Percentiles rank a stretch among this genome's conserved stretches.
These are phyloP conservation scores for Komagataella ulmi DNA, from an alignment of 805 yeast species.

Conservation along the genomic window DNA sequence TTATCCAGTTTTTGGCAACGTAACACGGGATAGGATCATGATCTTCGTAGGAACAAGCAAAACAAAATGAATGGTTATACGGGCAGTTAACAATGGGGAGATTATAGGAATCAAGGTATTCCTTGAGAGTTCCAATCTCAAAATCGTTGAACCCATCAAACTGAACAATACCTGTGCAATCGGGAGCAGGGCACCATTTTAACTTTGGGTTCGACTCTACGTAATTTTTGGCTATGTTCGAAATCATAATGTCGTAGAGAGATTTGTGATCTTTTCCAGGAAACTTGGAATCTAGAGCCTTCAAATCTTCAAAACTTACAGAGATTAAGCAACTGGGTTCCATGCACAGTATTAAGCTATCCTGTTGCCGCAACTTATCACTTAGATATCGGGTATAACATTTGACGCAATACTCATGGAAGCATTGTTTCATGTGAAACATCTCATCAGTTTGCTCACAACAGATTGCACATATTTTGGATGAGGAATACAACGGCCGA, in stretches of 20 bases:
- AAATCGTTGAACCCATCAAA: conserved; percentile 18
- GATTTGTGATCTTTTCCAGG: conserved; percentile 7
- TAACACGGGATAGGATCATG: conserved; percentile 82
- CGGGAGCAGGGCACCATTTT: conserved; percentile 80
- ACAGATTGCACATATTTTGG: conserved; percentile 54
- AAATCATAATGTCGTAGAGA: conserved; percentile 24
- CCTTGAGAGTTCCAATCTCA: conserved; percentile 13
- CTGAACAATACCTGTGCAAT: conserved; percentile 49
- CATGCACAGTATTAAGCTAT: conserved; percentile 51
- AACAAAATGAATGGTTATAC: conserved; percentile 64
- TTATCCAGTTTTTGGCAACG: conserved; percentile 57
- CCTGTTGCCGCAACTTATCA: conserved; percentile 25
- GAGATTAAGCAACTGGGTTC: conserved; percentile 35
- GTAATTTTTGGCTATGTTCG: conserved; percentile 29
- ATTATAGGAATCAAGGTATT: conserved; percentile 10
- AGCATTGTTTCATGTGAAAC: conserved; percentile 45
- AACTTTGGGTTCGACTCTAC: conserved; percentile 38
- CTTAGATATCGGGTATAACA: conserved; percentile 57
- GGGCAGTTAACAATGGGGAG: conserved; percentile 64
- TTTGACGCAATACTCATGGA: conserved; percentile 52
- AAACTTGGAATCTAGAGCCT: conserved; percentile 6
- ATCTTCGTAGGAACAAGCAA: conserved; percentile 56
- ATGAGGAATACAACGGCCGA: conserved; percentile 20
- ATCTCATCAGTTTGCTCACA: conserved; percentile 36
- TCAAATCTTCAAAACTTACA: conserved; percentile 18